phyloP scores from a whole-genome alignment of 345 rosid genomes.

The Microcos paniculata region DNA sequence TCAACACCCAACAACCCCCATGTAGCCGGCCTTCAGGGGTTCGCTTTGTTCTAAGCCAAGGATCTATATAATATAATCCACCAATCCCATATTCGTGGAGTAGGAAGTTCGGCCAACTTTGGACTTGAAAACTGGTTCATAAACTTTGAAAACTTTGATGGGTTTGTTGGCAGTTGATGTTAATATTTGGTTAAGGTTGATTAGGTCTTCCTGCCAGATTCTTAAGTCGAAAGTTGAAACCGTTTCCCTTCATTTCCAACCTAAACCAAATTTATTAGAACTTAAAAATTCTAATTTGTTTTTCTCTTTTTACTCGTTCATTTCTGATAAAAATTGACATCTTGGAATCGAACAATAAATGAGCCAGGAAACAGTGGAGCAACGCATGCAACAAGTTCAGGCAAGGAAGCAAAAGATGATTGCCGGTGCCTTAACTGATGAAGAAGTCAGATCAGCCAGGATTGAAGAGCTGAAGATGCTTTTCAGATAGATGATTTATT shows the following conservation, averaged over 20 bases:
- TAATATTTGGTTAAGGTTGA: neutral
- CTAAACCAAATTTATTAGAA: neutral
- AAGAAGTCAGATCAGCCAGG: conserved; percentile 65
- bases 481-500: conserved; percentile 35
- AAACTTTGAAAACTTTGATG: neutral
- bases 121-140: neutral
- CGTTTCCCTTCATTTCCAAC: neutral
- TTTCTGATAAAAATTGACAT: neutral
- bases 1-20: neutral
- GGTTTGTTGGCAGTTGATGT: neutral
- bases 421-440: conserved; percentile 62
- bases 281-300: neutral
- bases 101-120: neutral
- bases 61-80: no score
- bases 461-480: conserved; percentile 70
- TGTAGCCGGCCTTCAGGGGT: neutral
- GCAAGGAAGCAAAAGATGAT: conserved; percentile 68
- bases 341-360: neutral
- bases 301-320: neutral
- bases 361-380: conserved; percentile 54
- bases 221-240: neutral
- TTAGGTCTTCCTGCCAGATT: neutral
- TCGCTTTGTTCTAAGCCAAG: neutral
- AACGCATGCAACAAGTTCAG: conserved; percentile 63
- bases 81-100: neutral